A percentile compares a stretch with the other conserved stretches of the same genome.
Evolutionary conservation across 2,329 filamentous ascomycete species (phyloP).

Genomic region (Drechslerella coelobrocha): DNA sequence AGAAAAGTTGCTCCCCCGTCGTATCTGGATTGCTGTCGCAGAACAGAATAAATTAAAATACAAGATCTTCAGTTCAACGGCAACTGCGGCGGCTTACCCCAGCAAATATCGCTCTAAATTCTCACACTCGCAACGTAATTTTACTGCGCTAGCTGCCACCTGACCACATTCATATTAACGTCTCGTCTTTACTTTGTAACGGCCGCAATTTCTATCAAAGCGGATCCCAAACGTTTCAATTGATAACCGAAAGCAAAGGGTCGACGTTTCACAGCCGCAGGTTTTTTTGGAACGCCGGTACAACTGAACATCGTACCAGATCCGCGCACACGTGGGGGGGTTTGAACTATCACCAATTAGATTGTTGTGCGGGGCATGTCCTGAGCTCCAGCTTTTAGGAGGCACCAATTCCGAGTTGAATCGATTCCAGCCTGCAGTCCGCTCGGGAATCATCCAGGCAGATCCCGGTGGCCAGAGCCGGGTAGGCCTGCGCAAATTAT

Average conservation of each 20-base stretch:
- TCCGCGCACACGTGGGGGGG: background rate
- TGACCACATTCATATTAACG: background rate
- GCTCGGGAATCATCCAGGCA: background rate
- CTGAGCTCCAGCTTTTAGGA: background rate
- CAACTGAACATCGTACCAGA: background rate
- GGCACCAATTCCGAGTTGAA: background rate
- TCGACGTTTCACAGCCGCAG: background rate
- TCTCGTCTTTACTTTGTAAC: no score
- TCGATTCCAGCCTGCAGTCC: background rate
- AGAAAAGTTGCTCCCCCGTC: background rate
- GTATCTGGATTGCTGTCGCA: background rate
- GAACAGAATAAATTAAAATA: background rate
- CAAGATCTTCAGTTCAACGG: background rate
- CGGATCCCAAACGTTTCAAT: constrained; percentile 1
- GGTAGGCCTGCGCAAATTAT: background rate
- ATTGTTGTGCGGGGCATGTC: no score
- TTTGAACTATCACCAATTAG: no score
- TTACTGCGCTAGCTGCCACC: background rate
- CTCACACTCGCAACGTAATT: background rate
- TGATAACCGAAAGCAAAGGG: background rate
- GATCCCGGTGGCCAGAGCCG: background rate
- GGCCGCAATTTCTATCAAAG: background rate
- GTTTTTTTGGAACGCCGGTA: no score
- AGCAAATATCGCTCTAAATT: background rate
- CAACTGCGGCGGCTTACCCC: background rate